Base-by-base conservation (phyloP, 2,329 filamentous ascomycete genomes). In the Botrytis cinerea region DNA sequence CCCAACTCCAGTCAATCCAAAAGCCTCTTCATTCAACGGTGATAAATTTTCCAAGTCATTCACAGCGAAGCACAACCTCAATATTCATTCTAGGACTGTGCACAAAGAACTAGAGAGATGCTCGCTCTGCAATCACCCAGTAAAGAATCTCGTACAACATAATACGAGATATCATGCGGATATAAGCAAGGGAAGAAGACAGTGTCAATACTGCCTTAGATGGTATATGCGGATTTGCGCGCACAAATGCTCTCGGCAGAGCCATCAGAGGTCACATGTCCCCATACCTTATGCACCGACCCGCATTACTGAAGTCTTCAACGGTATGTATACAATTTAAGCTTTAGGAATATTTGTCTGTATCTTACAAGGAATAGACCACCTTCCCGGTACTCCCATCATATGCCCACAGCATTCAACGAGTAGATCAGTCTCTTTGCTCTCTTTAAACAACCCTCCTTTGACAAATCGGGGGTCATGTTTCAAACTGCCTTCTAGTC, bases 401-500 rank as follows among this genome's bases (percentile, higher is more conserved):
- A 1, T 8, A 9, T 38, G 14, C 8, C 22, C 59, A 38, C 20
- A 40, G 32, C 10, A 35, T 38, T 16, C 22, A 38, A 40, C 7
- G 10, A 61, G 25, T 6, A 61, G 59, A 38, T 25, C 35, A 35
- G 25, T 61, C 25, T n/a, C 59, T 12, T 8, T 38, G 32, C 4
- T 40, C 4, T 25, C 22, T 25, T 61, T n/a, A 1, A 38, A 12
- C 59, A 16, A n/a, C 25, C 14, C 4, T 7, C 1, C 1, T 51
- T n/a, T 10, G 32, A 25, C 10, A 40, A 2, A 22, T 40, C 59
- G 25, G 25, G 9, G 4, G 14, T n/a, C 2, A n/a, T 14, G 4
- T n/a, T n/a, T 6, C 25, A 4, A 51, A n/a, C 4, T 5, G 1
- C 12, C 25, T n/a, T n/a, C 8, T 0, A 51, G n/a, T 3, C 2